Evolutionary conservation across 148 eudicot genomes (phyloP).

Genomic region (Diospyros kaki): DNA sequence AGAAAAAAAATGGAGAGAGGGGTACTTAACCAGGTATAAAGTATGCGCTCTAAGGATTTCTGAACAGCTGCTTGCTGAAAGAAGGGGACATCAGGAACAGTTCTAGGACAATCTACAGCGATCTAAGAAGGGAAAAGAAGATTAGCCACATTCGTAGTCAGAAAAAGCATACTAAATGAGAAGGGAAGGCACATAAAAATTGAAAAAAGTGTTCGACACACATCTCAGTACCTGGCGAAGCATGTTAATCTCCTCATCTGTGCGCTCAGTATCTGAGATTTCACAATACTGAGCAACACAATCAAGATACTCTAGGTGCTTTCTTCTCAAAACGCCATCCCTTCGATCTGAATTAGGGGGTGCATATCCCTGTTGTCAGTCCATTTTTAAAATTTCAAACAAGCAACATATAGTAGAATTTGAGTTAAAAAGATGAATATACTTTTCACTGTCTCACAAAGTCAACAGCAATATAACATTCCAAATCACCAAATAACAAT

Average conservation of each 20-base stretch:
- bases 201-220: background rate
- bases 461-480: background rate
- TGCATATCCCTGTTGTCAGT: constrained; percentile 99
- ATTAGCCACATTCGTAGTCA: constrained; percentile 10
- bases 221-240: constrained; percentile 80
- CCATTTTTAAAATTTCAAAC: constrained; percentile 49
- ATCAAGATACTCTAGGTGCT: constrained; percentile 88
- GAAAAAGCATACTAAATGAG: background rate
- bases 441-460: background rate
- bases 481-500: background rate
- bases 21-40: constrained; percentile 75
- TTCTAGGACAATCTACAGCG: constrained; percentile 94
- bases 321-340: constrained; percentile 96
- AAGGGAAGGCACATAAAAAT: constrained; percentile 2
- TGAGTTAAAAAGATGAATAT: background rate
- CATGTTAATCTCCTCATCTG: constrained; percentile 97
- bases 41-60: constrained; percentile 94
- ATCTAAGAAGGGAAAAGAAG: constrained; percentile 43
- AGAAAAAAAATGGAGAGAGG: background rate
- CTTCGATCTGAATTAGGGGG: constrained; percentile 99
- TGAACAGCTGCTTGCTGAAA: constrained; percentile 86
- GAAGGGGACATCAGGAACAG: constrained; percentile 91
- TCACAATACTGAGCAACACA: constrained; percentile 89
- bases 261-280: constrained; percentile 78
- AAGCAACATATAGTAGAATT: constrained; percentile 13